Conservation (phyloP, 331 rosid species). For the Malus hybrid region DNA sequence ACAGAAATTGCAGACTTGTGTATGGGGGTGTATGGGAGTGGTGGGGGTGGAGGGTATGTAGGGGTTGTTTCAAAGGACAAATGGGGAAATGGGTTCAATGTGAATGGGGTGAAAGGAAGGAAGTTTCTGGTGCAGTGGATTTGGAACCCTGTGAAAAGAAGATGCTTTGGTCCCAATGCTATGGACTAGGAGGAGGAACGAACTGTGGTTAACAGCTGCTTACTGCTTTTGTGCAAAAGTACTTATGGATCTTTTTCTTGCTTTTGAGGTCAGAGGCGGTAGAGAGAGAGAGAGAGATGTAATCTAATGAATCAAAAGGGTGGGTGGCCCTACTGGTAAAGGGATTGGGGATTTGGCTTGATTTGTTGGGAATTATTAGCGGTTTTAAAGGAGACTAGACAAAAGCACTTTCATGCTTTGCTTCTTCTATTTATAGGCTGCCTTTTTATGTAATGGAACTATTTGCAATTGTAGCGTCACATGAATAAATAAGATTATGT, state of each 20-base stretch:
- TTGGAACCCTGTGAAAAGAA: slow-evolving; percentile 44
- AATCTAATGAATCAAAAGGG: neutral
- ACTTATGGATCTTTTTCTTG: neutral
- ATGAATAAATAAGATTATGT: neutral
- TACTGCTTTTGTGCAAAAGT: neutral
- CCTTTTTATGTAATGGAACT: neutral
- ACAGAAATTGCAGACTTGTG: slow-evolving; percentile 60
- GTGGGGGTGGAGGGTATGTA: slow-evolving; percentile 58
- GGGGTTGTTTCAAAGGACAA: slow-evolving; percentile 35
- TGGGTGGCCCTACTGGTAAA: neutral
- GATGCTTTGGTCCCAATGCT: slow-evolving; percentile 57
- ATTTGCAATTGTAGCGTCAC: slow-evolving; percentile 1
- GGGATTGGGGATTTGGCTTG: neutral
- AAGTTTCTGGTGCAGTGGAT: slow-evolving; percentile 54
- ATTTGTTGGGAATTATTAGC: neutral
- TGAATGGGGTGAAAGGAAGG: slow-evolving; percentile 46
- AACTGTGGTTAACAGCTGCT: neutral
- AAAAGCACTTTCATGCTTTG: neutral
- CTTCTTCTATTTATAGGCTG: neutral
- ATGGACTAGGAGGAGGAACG: slow-evolving; percentile 10
- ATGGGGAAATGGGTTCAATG: slow-evolving; percentile 39
- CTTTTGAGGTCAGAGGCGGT: neutral
- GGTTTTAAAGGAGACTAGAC: neutral
- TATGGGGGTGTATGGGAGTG: slow-evolving; percentile 50
- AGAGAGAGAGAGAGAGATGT: neutral